phyloP scores from a whole-genome alignment of 2,329 filamentous ascomycete species.

The Ilyonectria mors-panacis region DNA sequence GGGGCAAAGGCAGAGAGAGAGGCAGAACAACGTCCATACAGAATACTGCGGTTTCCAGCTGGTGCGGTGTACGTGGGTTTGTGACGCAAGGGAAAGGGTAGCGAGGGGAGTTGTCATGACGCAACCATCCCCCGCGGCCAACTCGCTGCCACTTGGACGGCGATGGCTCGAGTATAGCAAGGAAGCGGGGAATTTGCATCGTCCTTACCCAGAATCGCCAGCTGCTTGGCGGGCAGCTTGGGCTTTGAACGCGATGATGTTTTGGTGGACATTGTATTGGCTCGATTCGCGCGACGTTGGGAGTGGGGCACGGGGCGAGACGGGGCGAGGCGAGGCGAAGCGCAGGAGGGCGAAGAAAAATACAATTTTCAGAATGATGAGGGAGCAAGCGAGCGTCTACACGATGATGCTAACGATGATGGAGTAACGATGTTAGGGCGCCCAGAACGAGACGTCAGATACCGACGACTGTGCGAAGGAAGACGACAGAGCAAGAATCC shows the following conservation, averaged over 20 bases:
- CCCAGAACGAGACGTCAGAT: background rate
- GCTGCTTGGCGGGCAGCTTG: conserved; percentile 82
- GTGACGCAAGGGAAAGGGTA: background rate
- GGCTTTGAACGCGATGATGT: conserved; percentile 54
- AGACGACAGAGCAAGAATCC: background rate
- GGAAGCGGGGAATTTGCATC: conserved; percentile 6
- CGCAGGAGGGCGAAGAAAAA: conserved; percentile 11
- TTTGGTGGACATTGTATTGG: conserved; percentile 43
- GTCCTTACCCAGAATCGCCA: conserved; percentile 81
- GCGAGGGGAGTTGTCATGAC: conserved; percentile 1
- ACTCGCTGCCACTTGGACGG: background rate
- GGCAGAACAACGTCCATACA: background rate
- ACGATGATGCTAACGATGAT: conserved; percentile 9
- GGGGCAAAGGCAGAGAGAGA: background rate
- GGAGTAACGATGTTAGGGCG: background rate
- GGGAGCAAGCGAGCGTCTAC: conserved; percentile 5
- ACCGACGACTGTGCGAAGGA: background rate
- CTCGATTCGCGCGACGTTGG: conserved; percentile 24
- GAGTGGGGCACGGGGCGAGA: conserved; percentile 12
- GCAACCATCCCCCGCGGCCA: background rate
- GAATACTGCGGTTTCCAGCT: background rate
- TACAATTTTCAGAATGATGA: conserved; percentile 11
- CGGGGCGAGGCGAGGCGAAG: conserved; percentile 2
- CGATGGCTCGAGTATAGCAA: conserved; percentile 3
- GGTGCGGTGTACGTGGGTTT: background rate